These are phyloP conservation scores for Aspergillus terreus DNA, from an alignment of 2,329 filamentous ascomycete species.

Conservation along the genomic window DNA sequence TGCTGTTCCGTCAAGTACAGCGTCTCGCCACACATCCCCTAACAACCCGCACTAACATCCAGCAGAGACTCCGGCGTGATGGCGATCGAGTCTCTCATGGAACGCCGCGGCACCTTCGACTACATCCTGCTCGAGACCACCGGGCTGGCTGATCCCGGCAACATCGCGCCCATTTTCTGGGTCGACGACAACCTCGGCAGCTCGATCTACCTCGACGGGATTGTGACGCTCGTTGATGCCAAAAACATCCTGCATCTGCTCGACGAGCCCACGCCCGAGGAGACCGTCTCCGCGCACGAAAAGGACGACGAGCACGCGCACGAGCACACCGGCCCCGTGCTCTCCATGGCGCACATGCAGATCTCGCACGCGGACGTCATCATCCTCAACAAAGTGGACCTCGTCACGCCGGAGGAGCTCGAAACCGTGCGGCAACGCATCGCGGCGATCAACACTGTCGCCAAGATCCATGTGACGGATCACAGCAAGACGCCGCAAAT, in stretches of 20 bases:
- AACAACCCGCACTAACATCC: constrained; percentile 5
- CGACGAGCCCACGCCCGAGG: constrained; percentile 58
- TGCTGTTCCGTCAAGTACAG: constrained; percentile 93
- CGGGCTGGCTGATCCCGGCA: constrained; percentile 89
- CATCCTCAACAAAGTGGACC: constrained; percentile 88
- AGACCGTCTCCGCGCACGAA: constrained; percentile 39
- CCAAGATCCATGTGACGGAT: constrained; percentile 76
- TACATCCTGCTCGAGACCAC: constrained; percentile 98
- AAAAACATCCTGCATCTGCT: constrained; percentile 84
- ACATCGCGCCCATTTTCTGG: constrained; percentile 95
- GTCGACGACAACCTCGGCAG: constrained; percentile 93
- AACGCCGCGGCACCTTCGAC: constrained; percentile 88
- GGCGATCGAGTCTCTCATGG: constrained; percentile 94
- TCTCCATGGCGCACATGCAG: constrained; percentile 92
- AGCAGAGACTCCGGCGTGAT: constrained; percentile 82
- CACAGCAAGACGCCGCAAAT: constrained; percentile 76
- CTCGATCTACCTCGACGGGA: constrained; percentile 93
- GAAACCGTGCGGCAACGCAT: constrained; percentile 67
- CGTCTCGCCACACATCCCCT: neutral
- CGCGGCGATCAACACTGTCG: constrained; percentile 81
- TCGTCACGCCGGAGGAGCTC: constrained; percentile 69
- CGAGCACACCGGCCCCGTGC: constrained; percentile 57
- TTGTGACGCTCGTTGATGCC: constrained; percentile 92
- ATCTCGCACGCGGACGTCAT: constrained; percentile 96
- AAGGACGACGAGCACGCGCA: constrained; percentile 17